A percentile compares a stretch with the other conserved stretches of the same genome.
Evolutionary conservation across 2,329 filamentous ascomycete genomes (phyloP).

Genomic region (Penicillium sp.): DNA sequence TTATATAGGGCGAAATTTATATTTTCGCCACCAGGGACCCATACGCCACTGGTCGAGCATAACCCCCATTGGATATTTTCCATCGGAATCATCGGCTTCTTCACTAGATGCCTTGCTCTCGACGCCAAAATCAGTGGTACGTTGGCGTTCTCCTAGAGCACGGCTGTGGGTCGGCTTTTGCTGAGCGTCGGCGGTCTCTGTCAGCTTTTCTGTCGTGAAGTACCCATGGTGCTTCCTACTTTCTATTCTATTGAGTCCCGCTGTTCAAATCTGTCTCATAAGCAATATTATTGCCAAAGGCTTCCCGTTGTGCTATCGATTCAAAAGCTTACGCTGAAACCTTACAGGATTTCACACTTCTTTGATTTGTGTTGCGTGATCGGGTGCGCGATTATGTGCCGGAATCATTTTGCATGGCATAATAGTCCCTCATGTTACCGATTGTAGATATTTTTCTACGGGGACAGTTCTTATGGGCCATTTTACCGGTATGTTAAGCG

Average conservation of each 20-base stretch:
- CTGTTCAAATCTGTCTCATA: not conserved
- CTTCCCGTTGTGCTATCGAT: not conserved
- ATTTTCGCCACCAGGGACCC: not conserved
- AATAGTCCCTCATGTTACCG: not conserved
- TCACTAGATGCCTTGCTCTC: too few species aligned
- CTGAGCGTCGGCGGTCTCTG: not conserved
- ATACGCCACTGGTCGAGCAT: not conserved
- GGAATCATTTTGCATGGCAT: not conserved
- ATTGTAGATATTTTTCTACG: not conserved
- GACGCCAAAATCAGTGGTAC: not conserved
- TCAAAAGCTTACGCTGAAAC: not conserved
- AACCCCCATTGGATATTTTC: not conserved
- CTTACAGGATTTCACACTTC: not conserved
- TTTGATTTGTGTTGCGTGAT: not conserved
- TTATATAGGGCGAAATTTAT: not conserved
- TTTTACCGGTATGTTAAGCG: not conserved
- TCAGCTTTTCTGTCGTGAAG: not conserved
- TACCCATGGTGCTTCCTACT: not conserved
- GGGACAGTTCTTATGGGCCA: not conserved
- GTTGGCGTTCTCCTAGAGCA: not conserved
- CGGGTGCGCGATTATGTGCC: not conserved
- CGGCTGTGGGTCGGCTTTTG: not conserved
- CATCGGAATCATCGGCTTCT: too few species aligned
- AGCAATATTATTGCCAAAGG: not conserved
- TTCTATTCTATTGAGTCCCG: not conserved